Percentiles rank a stretch among this genome's conserved stretches.
phyloP scores from a whole-genome alignment of 768 basidiomycete species.

The Sporobolomyces phaffii region DNA sequence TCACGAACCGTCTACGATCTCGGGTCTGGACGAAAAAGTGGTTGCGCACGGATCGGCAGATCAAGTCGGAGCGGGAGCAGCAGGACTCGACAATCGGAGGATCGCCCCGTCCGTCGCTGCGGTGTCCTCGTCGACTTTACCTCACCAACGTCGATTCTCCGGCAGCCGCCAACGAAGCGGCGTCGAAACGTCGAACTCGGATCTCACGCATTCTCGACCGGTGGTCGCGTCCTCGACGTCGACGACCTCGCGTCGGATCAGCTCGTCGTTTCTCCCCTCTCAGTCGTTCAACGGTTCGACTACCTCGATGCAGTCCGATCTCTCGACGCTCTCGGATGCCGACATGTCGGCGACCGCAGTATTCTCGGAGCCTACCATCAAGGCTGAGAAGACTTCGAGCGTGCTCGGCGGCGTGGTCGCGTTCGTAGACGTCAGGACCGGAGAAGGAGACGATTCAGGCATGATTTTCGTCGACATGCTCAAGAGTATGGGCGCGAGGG shows the following conservation, averaged over 20 bases:
- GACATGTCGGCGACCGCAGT: neutral
- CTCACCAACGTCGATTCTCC: neutral
- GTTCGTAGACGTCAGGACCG: conserved; percentile 73
- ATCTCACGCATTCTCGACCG: neutral
- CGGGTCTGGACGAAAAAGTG: too few species aligned
- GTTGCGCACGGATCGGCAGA: too few species aligned
- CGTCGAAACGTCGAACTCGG: neutral
- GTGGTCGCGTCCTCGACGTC: neutral
- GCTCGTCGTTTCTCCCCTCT: conserved; percentile 5
- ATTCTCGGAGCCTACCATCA: neutral
- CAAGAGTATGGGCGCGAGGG: conserved; percentile 70
- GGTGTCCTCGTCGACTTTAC: neutral
- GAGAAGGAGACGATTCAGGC: conserved; percentile 72
- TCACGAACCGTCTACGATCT: too few species aligned
- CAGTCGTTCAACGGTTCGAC: conserved; percentile 3
- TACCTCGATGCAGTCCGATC: neutral
- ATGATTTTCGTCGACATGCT: conserved; percentile 78
- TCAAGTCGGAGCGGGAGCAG: too few species aligned
- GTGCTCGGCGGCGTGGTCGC: conserved; percentile 68
- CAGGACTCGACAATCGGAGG: too few species aligned
- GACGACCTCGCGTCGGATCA: neutral
- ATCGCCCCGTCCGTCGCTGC: too few species aligned
- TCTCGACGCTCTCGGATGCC: too few species aligned
- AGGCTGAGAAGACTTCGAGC: conserved; percentile 24
- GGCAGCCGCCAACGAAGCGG: too few species aligned